These are phyloP conservation scores for Quercus gilva DNA, from an alignment of 306 rosid species.

Conservation along the genomic window DNA sequence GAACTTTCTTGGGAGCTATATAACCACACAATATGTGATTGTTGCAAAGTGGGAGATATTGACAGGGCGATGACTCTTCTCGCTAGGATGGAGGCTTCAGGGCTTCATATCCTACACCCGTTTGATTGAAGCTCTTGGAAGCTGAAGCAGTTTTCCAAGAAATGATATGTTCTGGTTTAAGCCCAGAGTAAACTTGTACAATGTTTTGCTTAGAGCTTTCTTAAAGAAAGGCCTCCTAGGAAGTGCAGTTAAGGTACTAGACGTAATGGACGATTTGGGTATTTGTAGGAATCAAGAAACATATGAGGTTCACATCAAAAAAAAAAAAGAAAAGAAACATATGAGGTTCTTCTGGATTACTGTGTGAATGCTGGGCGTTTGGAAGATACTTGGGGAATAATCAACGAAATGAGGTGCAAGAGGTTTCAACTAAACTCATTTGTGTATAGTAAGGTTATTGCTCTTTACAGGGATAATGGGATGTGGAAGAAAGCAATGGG, in stretches of 20 bases:
- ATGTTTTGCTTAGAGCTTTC: conserved; percentile 60
- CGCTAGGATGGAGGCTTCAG: conserved; percentile 54
- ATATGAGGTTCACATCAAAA: neutral
- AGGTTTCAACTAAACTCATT: conserved; percentile 51
- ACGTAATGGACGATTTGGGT: conserved; percentile 42
- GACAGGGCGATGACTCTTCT: conserved; percentile 60
- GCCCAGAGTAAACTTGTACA: conserved; percentile 48
- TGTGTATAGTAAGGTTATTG: conserved; percentile 60
- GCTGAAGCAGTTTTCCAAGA: conserved; percentile 69
- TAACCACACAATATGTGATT: conserved; percentile 36
- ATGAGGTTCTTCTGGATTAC: conserved; percentile 61
- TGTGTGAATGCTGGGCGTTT: conserved; percentile 66
- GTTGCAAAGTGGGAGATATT: conserved; percentile 48
- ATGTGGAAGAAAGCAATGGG: conserved; percentile 89
- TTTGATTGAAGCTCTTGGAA: conserved; percentile 66
- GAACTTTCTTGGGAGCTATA: conserved; percentile 45
- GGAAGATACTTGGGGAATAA: conserved; percentile 68
- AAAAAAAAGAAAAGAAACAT: no score
- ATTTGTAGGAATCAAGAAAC: conserved; percentile 42
- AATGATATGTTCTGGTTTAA: conserved; percentile 42
- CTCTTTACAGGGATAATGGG: conserved; percentile 71
- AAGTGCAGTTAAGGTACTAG: conserved; percentile 39
- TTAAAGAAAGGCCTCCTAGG: conserved; percentile 70
- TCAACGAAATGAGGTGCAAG: conserved; percentile 59
- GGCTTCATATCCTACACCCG: conserved; percentile 37